Evolutionary conservation across 208 protist genomes (phyloP).

Genomic region (Trypanosoma avium): DNA sequence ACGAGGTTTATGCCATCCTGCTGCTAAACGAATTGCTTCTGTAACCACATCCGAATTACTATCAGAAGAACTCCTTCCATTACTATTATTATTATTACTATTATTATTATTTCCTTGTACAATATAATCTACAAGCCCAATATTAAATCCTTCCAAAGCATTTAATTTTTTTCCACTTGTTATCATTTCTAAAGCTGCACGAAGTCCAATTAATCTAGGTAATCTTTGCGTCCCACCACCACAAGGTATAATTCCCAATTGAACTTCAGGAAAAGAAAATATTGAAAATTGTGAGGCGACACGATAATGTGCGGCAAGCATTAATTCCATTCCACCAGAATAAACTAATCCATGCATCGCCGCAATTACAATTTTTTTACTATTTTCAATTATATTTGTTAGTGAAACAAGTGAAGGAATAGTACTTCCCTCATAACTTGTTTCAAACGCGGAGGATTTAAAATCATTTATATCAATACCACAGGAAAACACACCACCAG

Average conservation of each 20-base stretch:
- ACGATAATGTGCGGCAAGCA: conserved; percentile 66
- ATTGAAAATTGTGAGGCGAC: conserved; percentile 35
- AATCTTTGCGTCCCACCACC: conserved; percentile 80
- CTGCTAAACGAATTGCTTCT: conserved; percentile 2
- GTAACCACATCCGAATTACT: neutral
- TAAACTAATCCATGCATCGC: conserved; percentile 63
- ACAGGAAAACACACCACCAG: conserved; percentile 59
- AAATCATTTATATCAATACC: conserved; percentile 69
- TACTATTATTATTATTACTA: conserved; percentile 1
- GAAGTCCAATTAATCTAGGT: conserved; percentile 64
- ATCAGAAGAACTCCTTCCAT: too few species aligned
- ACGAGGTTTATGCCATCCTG: conserved; percentile 22
- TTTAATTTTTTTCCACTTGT: conserved; percentile 29
- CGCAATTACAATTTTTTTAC: conserved; percentile 68
- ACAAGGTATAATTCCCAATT: conserved; percentile 74
- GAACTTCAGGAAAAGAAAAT: conserved; percentile 64
- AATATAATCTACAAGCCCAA: conserved; percentile 64
- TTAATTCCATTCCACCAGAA: conserved; percentile 80
- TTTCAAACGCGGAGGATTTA: conserved; percentile 23
- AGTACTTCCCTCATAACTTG: conserved; percentile 1
- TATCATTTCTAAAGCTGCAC: conserved; percentile 43
- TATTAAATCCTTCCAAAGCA: conserved; percentile 42
- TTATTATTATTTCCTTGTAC: conserved; percentile 15
- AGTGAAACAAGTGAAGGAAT: conserved; percentile 59
- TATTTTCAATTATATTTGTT: conserved; percentile 41